These are phyloP conservation scores for Apiospora malaysiana DNA, from an alignment of 2,329 filamentous ascomycete species.

Conservation along the genomic window DNA sequence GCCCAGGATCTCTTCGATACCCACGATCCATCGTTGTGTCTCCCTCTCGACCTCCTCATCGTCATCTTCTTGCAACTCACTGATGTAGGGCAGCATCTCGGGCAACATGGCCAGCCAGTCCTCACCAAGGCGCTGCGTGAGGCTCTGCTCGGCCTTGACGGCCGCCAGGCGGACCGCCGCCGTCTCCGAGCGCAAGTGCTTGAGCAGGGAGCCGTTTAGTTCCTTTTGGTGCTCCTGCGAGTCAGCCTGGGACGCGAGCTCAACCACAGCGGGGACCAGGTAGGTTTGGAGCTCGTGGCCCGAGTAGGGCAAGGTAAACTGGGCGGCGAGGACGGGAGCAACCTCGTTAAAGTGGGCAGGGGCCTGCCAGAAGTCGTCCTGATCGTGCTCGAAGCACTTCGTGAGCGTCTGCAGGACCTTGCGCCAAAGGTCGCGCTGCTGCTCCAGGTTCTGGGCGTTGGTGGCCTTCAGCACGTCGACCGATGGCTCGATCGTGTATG, in stretches of 20 bases:
- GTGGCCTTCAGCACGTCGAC: constrained; percentile 63
- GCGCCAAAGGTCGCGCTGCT: constrained; percentile 67
- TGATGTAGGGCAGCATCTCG: constrained; percentile 96
- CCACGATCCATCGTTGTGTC: constrained; percentile 86
- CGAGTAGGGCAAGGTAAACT: constrained; percentile 59
- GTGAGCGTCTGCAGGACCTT: constrained; percentile 74
- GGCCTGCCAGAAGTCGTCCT: constrained; percentile 95
- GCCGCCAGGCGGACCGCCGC: constrained; percentile 78
- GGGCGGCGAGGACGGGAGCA: constrained; percentile 70
- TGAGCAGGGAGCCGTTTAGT: constrained; percentile 79
- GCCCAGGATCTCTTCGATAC: constrained; percentile 87
- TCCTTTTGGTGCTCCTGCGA: constrained; percentile 91
- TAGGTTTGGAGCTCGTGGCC: constrained; percentile 52
- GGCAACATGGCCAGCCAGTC: constrained; percentile 90
- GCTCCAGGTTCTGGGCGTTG: constrained; percentile 49
- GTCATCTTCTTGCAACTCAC: constrained; percentile 94
- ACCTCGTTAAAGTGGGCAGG: constrained; percentile 84
- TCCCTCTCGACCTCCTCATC: constrained; percentile 92
- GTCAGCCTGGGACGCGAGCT: constrained; percentile 80
- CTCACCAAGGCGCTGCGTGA: constrained; percentile 83
- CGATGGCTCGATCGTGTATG: constrained; percentile 80
- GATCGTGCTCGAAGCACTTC: constrained; percentile 84
- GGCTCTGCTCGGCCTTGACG: constrained; percentile 78
- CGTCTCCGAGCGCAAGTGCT: constrained; percentile 76
- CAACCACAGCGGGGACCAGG: constrained; percentile 77